Conservation (phyloP, 1,139 yeast species). For the Zygoascus meyerae region DNA sequence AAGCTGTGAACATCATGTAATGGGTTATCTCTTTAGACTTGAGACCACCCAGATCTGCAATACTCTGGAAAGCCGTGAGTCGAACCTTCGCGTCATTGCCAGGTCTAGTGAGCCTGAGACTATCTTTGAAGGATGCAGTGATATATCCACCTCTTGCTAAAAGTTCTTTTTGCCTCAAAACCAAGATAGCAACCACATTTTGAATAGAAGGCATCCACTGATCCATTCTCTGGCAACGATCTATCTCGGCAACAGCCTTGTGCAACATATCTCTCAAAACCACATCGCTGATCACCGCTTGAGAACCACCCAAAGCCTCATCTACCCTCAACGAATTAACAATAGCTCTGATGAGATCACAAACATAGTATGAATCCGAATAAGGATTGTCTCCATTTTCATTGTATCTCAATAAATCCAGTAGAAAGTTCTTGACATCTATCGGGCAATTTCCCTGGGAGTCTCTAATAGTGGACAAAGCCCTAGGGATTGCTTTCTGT, state of each 20-base stretch:
- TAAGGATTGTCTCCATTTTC: slow-evolving; percentile 78
- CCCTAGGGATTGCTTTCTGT: slow-evolving; percentile 60
- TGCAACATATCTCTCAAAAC: slow-evolving; percentile 32
- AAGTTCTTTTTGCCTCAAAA: slow-evolving; percentile 52
- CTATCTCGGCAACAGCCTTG: slow-evolving; percentile 54
- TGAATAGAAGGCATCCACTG: slow-evolving; percentile 81
- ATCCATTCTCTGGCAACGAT: slow-evolving; percentile 73
- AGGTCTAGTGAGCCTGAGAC: slow-evolving; percentile 46
- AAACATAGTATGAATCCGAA: slow-evolving; percentile 66
- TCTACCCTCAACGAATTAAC: slow-evolving; percentile 39
- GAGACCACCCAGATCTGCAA: slow-evolving; percentile 71
- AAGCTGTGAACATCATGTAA: slow-evolving; percentile 55
- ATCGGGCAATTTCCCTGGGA: slow-evolving; percentile 62
- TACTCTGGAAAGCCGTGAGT: slow-evolving; percentile 61
- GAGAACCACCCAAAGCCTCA: slow-evolving; percentile 10
- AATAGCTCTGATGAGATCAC: slow-evolving; percentile 53
- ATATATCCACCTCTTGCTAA: slow-evolving; percentile 56
- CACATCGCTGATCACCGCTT: slow-evolving; percentile 8
- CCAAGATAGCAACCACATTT: slow-evolving; percentile 50
- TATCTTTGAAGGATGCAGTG: slow-evolving; percentile 46
- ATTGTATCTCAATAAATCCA: slow-evolving; percentile 73
- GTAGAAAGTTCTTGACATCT: slow-evolving; percentile 54
- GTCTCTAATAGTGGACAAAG: slow-evolving; percentile 57
- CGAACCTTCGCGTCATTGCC: slow-evolving; percentile 46
- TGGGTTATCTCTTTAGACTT: slow-evolving; percentile 54